phyloP scores from a whole-genome alignment of 2,329 filamentous ascomycete genomes.

The Tolypocladium amazonense region DNA sequence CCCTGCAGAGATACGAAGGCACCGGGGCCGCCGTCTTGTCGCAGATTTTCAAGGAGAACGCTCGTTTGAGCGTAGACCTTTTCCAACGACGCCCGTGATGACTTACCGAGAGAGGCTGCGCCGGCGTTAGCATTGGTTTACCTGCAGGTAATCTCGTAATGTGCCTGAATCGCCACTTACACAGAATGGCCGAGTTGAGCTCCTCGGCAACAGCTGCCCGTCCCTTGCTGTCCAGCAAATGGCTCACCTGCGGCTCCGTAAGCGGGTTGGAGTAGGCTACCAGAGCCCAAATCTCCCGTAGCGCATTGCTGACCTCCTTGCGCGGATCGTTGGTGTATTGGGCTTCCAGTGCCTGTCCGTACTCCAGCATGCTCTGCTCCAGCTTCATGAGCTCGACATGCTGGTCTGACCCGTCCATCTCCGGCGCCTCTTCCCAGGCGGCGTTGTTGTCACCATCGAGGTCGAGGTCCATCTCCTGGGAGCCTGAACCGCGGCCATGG shows the following conservation, averaged over 20 bases:
- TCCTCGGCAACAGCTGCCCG: conserved; percentile 79
- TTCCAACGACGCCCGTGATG: conserved; percentile 76
- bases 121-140: conserved; percentile 7
- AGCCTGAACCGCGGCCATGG: conserved; percentile 26
- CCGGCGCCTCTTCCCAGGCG: conserved; percentile 37
- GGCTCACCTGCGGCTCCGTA: conserved; percentile 61
- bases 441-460: conserved; percentile 32
- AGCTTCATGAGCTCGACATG: conserved; percentile 32
- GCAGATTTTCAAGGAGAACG: conserved; percentile 72
- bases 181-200: conserved; percentile 83
- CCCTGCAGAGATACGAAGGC: conserved; percentile 62
- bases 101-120: conserved; percentile 80
- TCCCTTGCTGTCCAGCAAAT: conserved; percentile 66
- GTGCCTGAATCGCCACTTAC: conserved; percentile 38
- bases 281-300: conserved; percentile 79
- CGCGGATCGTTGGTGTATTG: conserved; percentile 67
- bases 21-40: conserved; percentile 68
- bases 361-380: conserved; percentile 60
- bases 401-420: conserved; percentile 36
- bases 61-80: conserved; percentile 77
- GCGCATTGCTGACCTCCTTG: conserved; percentile 58
- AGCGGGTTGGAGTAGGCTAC: conserved; percentile 79
- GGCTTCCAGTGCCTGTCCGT: conserved; percentile 66
- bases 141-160: too few species aligned
- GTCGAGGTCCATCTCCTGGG: conserved; percentile 46